Evolutionary conservation across 352 stramenopile genomes (phyloP), one percentile per base, ranked within the genome.

Genomic region (Globisporangium heterothallicum): DNA sequence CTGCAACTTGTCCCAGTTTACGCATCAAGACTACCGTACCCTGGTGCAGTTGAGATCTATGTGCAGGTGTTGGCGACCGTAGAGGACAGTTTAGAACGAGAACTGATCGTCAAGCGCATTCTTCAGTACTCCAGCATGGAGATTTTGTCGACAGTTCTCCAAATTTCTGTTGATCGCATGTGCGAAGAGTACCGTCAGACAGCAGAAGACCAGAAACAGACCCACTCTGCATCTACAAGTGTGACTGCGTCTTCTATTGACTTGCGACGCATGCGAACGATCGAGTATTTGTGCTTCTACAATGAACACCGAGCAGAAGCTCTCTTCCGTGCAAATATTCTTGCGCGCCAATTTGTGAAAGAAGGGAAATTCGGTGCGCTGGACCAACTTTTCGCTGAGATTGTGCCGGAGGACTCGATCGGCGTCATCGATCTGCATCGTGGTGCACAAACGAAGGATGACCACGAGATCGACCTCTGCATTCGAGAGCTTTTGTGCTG

Each of bases 261-360:
- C 56, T 66, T 73, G 42, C 70, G 68, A 53, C 74, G 79, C 5
- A 89, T 94, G 56, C 63, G 63, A 5, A 66, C 72, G 42, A 66
- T 94, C 49, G 74, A 88, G 53, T 85, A 77, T 41, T 63, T 94
- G 40, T 88, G 74, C 56, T 85, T 91, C n/a, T 85, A 82, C 58
- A 58, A 63, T 12, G 65, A 84, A 21, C 84, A 92, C 49, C 72
- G 81, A 19, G 71, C 64, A 4, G 78, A 91, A 48, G 74, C 75
- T 1, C 55, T 94, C 13, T 53, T 61, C 9, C 67, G 68, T 43
- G 61, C 69, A n/a, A 91, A 89, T 46, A 16, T 74, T 5, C 61
- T 94, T 1, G 72, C 78, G 6, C 76, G 80, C 14, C 64, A 92
- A 51, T 91, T 94, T 57, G 61, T 88, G 42, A 40, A 66, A 14